Percentiles rank a stretch among this genome's conserved stretches.
phyloP scores from a whole-genome alignment of 805 yeast species.

The Tetrapisispora nanseiensis region DNA sequence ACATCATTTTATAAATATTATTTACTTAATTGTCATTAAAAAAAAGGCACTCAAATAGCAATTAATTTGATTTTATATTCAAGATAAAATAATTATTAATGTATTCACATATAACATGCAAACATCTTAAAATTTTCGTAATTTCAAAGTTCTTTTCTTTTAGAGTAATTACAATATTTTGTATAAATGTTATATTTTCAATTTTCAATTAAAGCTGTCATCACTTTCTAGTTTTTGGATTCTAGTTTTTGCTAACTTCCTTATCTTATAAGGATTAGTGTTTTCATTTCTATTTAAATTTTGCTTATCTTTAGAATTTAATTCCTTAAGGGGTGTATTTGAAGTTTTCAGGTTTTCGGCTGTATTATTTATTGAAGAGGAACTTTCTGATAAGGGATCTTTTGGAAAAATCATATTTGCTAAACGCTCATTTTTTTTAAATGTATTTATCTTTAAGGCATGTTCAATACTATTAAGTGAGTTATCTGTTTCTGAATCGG shows the following conservation, averaged over 20 bases:
- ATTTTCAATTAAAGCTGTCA: conserved; percentile 2
- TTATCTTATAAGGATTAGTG: conserved; percentile 6
- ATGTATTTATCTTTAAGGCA: conserved; percentile 11
- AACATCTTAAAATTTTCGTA: no score
- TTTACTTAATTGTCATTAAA: no score
- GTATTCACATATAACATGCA: no score
- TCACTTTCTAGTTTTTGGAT: conserved; percentile 15
- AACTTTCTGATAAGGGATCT: conserved; percentile 10
- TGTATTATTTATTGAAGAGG: not conserved
- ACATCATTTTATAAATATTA: no score
- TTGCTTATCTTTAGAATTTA: not conserved
- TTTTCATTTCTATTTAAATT: not conserved
- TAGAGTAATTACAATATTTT: no score
- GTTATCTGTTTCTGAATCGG: conserved; percentile 10
- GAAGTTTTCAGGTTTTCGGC: not conserved
- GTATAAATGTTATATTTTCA: no score
- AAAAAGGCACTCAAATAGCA: no score
- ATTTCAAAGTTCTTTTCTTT: no score
- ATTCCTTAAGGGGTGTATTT: not conserved
- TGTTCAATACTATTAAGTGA: conserved; percentile 10
- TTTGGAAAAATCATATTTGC: conserved; percentile 13
- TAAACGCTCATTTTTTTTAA: conserved; percentile 9
- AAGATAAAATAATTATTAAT: no score
- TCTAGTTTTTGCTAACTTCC: conserved; percentile 16
- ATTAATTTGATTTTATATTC: no score